These are phyloP conservation scores for Erythrobasidium yunnanense DNA, from an alignment of 768 basidiomycete species.

Conservation along the genomic window DNA sequence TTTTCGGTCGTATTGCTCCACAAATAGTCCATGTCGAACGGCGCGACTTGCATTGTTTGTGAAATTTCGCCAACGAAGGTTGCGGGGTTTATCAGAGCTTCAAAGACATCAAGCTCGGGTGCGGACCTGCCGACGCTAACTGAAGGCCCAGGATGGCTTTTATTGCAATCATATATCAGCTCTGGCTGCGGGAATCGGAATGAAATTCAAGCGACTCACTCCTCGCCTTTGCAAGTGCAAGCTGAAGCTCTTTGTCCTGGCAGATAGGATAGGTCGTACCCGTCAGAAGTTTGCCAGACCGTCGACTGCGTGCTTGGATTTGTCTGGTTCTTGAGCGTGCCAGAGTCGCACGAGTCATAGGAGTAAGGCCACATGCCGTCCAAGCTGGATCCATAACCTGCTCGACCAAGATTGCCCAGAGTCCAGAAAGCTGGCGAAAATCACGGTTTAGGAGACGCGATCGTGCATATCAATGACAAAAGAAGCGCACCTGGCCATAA, in stretches of 20 bases:
- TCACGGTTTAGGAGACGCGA: too few species aligned
- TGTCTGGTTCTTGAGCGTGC: slow-evolving; percentile 71
- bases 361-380: slow-evolving; percentile 26
- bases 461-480: too few species aligned
- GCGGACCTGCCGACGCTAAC: slow-evolving; percentile 57
- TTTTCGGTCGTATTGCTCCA: slow-evolving; percentile 42
- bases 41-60: slow-evolving; percentile 57
- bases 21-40: slow-evolving; percentile 52
- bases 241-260: slow-evolving; percentile 77
- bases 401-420: slow-evolving; percentile 37
- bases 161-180: neutral
- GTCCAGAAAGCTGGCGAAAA: slow-evolving; percentile 30
- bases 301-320: neutral
- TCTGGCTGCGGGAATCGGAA: neutral
- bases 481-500: too few species aligned
- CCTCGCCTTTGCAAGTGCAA: slow-evolving; percentile 73
- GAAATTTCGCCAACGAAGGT: slow-evolving; percentile 54
- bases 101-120: slow-evolving; percentile 87
- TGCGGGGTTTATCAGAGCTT: slow-evolving; percentile 56
- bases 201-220: slow-evolving; percentile 38
- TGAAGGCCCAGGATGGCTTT: slow-evolving; percentile 65
- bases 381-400: slow-evolving; percentile 34
- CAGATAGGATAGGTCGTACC: slow-evolving; percentile 44
- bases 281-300: slow-evolving; percentile 22
- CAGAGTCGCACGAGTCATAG: slow-evolving; percentile 62